Conservation (phyloP, 2,329 filamentous ascomycete species). For the Xylariaceae sp. region DNA sequence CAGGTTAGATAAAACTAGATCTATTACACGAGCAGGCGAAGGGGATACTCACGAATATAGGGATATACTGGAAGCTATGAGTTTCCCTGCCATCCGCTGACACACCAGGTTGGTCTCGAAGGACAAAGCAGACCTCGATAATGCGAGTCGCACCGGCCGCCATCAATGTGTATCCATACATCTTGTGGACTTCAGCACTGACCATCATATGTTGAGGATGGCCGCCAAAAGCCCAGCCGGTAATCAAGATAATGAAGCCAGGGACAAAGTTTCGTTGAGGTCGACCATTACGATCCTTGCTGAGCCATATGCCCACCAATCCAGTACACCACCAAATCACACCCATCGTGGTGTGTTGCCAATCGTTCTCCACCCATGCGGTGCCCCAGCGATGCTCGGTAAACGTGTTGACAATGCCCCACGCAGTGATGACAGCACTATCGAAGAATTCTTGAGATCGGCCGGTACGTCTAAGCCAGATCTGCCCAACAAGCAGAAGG, state of each 20-base stretch:
- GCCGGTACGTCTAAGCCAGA: slow-evolving; percentile 75
- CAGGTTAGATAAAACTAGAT: slow-evolving; percentile 19
- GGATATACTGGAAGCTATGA: slow-evolving; percentile 65
- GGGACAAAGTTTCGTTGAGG: slow-evolving; percentile 93
- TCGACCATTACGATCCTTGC: slow-evolving; percentile 71
- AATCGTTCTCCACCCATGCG: slow-evolving; percentile 85
- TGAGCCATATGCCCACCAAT: slow-evolving; percentile 86
- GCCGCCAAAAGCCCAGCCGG: slow-evolving; percentile 90
- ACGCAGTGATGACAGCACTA: slow-evolving; percentile 80
- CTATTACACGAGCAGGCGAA: neutral
- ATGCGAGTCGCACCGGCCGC: slow-evolving; percentile 76
- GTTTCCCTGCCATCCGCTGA: slow-evolving; percentile 62
- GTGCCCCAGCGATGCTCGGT: slow-evolving; percentile 94
- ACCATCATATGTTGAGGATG: slow-evolving; percentile 81
- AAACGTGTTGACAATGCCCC: slow-evolving; percentile 97
- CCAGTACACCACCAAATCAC: slow-evolving; percentile 97
- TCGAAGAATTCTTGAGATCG: slow-evolving; percentile 97
- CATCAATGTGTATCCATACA: slow-evolving; percentile 96
- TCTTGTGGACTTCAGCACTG: slow-evolving; percentile 78
- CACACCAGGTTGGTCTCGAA: slow-evolving; percentile 63
- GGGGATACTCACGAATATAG: slow-evolving; percentile 57
- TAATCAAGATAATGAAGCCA: slow-evolving; percentile 82
- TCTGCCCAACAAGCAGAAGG: slow-evolving; percentile 78
- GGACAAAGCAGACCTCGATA: slow-evolving; percentile 84
- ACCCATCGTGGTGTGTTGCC: slow-evolving; percentile 99